Conservation (phyloP, 495 filamentous ascomycete genomes). For the Thermothielavioides terrestris region DNA sequence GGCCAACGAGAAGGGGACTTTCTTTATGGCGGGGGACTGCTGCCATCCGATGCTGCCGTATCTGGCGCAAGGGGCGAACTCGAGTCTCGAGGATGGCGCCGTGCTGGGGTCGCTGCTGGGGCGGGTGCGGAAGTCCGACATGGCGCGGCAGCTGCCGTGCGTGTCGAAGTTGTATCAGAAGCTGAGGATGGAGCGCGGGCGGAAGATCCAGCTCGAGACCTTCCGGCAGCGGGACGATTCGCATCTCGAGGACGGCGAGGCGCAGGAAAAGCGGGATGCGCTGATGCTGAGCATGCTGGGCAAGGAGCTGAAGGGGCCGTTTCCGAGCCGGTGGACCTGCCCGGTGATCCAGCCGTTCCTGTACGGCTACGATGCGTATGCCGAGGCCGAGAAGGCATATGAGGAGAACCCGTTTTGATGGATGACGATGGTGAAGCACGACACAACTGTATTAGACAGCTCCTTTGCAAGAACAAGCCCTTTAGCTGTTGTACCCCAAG, state of each 20-base stretch:
- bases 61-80: conserved; percentile 53
- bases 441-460: neutral
- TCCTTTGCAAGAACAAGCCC: too few species aligned
- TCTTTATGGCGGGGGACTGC: conserved; percentile 48
- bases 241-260: conserved; percentile 49
- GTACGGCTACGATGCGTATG: conserved; percentile 54
- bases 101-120: conserved; percentile 44
- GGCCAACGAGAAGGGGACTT: conserved; percentile 32
- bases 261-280: conserved; percentile 44
- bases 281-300: conserved; percentile 38
- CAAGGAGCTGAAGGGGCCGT: conserved; percentile 35
- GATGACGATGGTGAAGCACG: neutral
- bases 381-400: conserved; percentile 47
- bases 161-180: conserved; percentile 50
- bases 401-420: conserved; percentile 30
- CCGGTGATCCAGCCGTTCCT: conserved; percentile 51
- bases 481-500: too few species aligned
- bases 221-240: conserved; percentile 49
- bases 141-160: conserved; percentile 36
- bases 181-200: conserved; percentile 51
- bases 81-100: conserved; percentile 47
- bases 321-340: conserved; percentile 55
- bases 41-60: conserved; percentile 65
- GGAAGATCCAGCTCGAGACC: conserved; percentile 45
- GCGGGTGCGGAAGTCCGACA: conserved; percentile 43